A percentile compares a stretch with the other conserved stretches of the same genome.
Conservation (phyloP, 305 asterid genomes). For the Euphrasia arctica region DNA sequence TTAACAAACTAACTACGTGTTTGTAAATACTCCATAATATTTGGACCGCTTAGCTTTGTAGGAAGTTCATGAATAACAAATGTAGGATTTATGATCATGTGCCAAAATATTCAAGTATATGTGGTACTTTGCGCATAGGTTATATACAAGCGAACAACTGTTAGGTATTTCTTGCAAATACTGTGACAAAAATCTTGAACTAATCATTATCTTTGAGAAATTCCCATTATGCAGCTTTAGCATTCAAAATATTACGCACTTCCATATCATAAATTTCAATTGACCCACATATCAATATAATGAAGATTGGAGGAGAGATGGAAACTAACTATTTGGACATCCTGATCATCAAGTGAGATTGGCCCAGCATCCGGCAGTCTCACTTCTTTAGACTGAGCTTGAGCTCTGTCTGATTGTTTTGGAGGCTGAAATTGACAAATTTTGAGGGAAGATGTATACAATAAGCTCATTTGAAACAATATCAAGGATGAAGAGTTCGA, state of each 20-base stretch:
- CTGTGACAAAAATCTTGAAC: background rate
- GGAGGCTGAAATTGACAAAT: conserved; percentile 51
- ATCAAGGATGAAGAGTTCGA: background rate
- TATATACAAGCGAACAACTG: background rate
- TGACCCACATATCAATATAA: conserved; percentile 8
- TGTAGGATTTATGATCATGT: conserved; percentile 4
- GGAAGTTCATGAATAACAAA: conserved; percentile 18
- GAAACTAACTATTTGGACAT: conserved; percentile 78
- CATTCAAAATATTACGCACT: conserved; percentile 1
- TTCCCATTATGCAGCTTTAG: conserved; percentile 9
- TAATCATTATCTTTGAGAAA: conserved; percentile 8
- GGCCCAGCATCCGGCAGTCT: conserved; percentile 79
- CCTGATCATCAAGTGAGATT: conserved; percentile 83
- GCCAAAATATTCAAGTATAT: conserved; percentile 2
- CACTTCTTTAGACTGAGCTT: conserved; percentile 83
- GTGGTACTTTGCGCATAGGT: conserved; percentile 4
- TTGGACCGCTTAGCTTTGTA: background rate
- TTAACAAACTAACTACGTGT: conserved; percentile 3
- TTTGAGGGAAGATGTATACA: conserved; percentile 9
- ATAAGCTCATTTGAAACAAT: conserved; percentile 12
- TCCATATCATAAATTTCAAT: conserved; percentile 4
- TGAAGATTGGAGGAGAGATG: conserved; percentile 16
- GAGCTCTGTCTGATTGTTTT: conserved; percentile 76
- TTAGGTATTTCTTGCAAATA: conserved; percentile 12
- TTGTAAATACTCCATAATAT: conserved; percentile 10